Evolutionary conservation across 305 asterid genomes (phyloP).

Genomic region (Solanum hybrid): DNA sequence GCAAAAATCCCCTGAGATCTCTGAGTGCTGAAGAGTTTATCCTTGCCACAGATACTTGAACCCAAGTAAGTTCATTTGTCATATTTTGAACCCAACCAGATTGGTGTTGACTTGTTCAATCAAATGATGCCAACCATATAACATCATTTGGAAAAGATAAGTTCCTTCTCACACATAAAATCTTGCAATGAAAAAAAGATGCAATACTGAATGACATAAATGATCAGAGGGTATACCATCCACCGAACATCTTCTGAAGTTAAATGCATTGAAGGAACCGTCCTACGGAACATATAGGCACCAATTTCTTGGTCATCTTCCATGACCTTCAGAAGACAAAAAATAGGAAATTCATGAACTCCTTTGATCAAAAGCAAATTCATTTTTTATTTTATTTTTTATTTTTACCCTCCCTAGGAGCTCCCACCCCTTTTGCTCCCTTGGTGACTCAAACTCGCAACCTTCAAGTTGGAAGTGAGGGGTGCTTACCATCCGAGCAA

Average conservation of each 20-base stretch:
- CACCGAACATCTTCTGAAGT: constrained; percentile 83
- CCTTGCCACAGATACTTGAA: background rate
- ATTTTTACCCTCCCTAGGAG: no score
- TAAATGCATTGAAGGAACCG: constrained; percentile 87
- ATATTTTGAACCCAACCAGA: background rate
- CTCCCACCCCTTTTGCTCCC: no score
- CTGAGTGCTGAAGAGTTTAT: background rate
- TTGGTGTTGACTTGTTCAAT: background rate
- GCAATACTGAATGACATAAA: background rate
- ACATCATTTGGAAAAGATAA: background rate
- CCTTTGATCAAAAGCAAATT: constrained; percentile 8
- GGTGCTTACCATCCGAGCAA: no score
- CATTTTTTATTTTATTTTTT: background rate
- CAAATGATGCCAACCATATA: background rate
- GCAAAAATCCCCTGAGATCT: background rate
- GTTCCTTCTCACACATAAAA: background rate
- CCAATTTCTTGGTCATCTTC: constrained; percentile 98
- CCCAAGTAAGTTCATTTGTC: background rate
- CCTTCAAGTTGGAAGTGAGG: no score
- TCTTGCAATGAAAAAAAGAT: background rate
- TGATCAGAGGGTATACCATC: constrained; percentile 58
- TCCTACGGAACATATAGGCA: constrained; percentile 98
- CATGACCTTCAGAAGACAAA: constrained; percentile 69
- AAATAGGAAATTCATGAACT: constrained; percentile 8
- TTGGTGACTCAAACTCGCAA: no score